These are phyloP conservation scores for Aspergillus steynii DNA, from an alignment of 495 filamentous ascomycete genomes.

Conservation along the genomic window DNA sequence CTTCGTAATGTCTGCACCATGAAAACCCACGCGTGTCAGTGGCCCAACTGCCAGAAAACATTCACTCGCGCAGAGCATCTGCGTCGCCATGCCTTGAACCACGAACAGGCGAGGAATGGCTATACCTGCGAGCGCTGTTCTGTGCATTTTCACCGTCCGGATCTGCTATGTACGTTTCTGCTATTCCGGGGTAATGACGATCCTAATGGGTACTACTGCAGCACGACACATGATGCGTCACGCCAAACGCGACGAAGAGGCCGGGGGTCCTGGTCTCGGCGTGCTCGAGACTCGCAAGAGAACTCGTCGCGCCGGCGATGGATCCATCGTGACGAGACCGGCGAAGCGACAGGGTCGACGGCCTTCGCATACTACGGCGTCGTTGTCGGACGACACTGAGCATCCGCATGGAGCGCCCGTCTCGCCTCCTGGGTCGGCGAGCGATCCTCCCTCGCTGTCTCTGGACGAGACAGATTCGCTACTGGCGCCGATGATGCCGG, in stretches of 20 bases:
- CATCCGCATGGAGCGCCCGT: constrained; percentile 25
- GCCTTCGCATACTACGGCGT: constrained; percentile 11
- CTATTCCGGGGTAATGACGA: neutral
- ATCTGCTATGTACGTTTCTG: constrained; percentile 49
- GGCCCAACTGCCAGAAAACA: constrained; percentile 50
- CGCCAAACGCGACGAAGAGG: constrained; percentile 59
- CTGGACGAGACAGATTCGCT: constrained; percentile 34
- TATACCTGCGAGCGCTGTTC: constrained; percentile 57
- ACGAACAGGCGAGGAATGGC: constrained; percentile 46
- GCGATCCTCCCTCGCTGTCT: constrained; percentile 25
- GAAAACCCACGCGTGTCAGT: constrained; percentile 45
- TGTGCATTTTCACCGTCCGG: constrained; percentile 57
- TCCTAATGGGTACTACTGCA: constrained; percentile 24
- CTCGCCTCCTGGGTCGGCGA: constrained; percentile 34
- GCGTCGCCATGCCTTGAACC: constrained; percentile 59
- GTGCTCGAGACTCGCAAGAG: constrained; percentile 61
- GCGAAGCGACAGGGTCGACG: constrained; percentile 26
- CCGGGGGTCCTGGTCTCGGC: constrained; percentile 57
- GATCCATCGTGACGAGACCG: constrained; percentile 51
- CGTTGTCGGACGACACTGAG: constrained; percentile 15
- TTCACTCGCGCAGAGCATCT: constrained; percentile 62
- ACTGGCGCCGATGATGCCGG: constrained; percentile 37
- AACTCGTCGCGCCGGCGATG: constrained; percentile 56
- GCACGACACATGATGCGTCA: constrained; percentile 62
- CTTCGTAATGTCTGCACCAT: constrained; percentile 10